Conservation (phyloP, 2,329 filamentous ascomycete species). For the Tricladium varicosporioides region DNA sequence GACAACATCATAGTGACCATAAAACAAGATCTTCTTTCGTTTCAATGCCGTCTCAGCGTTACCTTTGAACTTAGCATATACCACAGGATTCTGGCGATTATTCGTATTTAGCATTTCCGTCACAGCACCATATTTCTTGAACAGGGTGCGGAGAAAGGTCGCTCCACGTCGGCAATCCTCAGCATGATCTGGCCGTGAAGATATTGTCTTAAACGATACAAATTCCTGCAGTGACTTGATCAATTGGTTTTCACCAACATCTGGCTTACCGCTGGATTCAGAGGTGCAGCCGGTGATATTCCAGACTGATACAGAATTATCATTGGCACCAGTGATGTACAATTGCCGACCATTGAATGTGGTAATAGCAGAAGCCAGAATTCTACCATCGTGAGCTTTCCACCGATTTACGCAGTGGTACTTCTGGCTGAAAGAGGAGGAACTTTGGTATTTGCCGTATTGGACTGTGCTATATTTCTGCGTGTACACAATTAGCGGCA, state of each 20-base stretch:
- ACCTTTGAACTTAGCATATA: slow-evolving; percentile 82
- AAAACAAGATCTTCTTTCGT: slow-evolving; percentile 89
- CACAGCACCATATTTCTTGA: slow-evolving; percentile 86
- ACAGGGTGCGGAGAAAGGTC: slow-evolving; percentile 83
- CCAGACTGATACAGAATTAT: slow-evolving; percentile 88
- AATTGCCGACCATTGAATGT: slow-evolving; percentile 70
- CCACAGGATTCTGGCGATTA: slow-evolving; percentile 80
- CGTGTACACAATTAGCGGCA: slow-evolving; percentile 7
- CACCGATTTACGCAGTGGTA: slow-evolving; percentile 78
- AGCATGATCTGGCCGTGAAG: slow-evolving; percentile 78
- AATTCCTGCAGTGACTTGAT: slow-evolving; percentile 79
- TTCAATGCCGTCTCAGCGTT: slow-evolving; percentile 63
- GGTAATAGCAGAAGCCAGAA: slow-evolving; percentile 78
- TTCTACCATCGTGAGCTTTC: slow-evolving; percentile 82
- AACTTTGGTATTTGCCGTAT: slow-evolving; percentile 54
- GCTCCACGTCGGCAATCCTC: slow-evolving; percentile 92
- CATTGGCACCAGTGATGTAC: slow-evolving; percentile 93
- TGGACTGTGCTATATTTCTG: slow-evolving; percentile 67
- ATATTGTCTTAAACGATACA: slow-evolving; percentile 88
- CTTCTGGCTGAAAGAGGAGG: slow-evolving; percentile 64
- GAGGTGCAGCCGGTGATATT: slow-evolving; percentile 53
- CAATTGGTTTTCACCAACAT: slow-evolving; percentile 50
- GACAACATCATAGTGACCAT: slow-evolving; percentile 97
- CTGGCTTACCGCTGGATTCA: slow-evolving; percentile 20
- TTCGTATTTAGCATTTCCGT: slow-evolving; percentile 87